Evolutionary conservation across 352 stramenopile species (phyloP), one percentile per base, ranked within the genome.

Genomic region (Detonula confervacea): DNA sequence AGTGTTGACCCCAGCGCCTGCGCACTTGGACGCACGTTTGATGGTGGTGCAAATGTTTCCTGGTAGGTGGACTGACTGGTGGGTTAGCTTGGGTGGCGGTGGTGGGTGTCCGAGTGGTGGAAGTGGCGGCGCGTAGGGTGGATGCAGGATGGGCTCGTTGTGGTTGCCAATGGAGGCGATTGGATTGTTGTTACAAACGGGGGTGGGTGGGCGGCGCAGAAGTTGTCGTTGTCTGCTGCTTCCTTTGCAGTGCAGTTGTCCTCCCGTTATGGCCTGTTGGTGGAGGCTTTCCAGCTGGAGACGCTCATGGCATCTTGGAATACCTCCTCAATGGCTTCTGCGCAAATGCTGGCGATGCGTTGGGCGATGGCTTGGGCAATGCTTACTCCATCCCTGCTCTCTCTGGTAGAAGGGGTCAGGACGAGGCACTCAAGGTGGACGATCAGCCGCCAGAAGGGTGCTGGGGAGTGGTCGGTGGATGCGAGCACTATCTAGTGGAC

Each of bases 21-120:
- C 59, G 5, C 62, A 63, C 29, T 59, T 54, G 0, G 20, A 29
- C 0, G 22, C 37, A 7, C n/a, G 6, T 22, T 30, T 35, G 64
- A 81, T 74, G 1, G 52, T 62, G 20, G 35, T 55, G 54, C 64
- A 68, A n/a, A 80, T 73, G 44, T 80, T 54, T 8, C 60, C 71
- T 18, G 70, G 70, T 1, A 79, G 25, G 8, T 24, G 3, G 16
- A 62, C 14, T 8, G 18, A 11, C 63, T 57, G 69, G 11, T 46
- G 46, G 16, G 0, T 49, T 12, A 18, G 6, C 30, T 52, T 52
- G 24, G 7, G 56, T 18, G 33, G n/a, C 25, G 16, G 33, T 30
- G 0, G 33, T 35, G 2, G 35, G 18, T 22, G n/a, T n/a, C n/a
- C n/a, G n/a, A n/a, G n/a, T n/a, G n/a, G n/a, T n/a, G n/a, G n/a